A percentile compares a stretch with the other conserved stretches of the same genome.
phyloP scores from a whole-genome alignment of 352 stramenopile genomes.

The Globisporangium spinosum region DNA sequence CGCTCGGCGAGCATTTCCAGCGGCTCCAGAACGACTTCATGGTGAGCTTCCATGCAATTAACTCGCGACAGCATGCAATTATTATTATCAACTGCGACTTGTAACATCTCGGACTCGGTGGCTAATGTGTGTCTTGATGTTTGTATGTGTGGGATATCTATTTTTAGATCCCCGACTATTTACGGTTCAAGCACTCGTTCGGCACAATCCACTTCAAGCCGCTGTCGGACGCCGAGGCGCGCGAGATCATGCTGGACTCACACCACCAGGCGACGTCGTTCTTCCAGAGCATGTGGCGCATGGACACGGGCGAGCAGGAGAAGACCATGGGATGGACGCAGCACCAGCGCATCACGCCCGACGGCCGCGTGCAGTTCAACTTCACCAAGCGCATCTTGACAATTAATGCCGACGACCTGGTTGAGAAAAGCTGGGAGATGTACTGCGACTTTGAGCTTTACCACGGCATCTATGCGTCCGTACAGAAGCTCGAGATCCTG shows the following conservation, averaged over 20 bases:
- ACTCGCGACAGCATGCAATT: not conserved
- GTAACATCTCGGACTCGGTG: not conserved
- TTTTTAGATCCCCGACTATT: slow-evolving; percentile 30
- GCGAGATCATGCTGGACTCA: slow-evolving; percentile 71
- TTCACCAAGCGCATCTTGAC: slow-evolving; percentile 71
- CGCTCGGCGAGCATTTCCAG: slow-evolving; percentile 68
- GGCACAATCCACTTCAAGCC: slow-evolving; percentile 62
- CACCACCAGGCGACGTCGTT: slow-evolving; percentile 67
- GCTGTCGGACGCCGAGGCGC: slow-evolving; percentile 39
- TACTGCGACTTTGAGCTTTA: slow-evolving; percentile 77
- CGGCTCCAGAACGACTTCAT: slow-evolving; percentile 58
- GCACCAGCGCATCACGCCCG: slow-evolving; percentile 58
- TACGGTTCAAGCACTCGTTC: slow-evolving; percentile 36
- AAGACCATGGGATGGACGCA: slow-evolving; percentile 82
- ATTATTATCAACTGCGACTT: not conserved
- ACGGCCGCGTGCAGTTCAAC: slow-evolving; percentile 74
- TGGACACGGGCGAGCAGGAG: slow-evolving; percentile 28
- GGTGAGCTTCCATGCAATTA: slow-evolving; percentile 7
- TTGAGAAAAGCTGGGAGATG: slow-evolving; percentile 78
- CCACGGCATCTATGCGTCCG: slow-evolving; percentile 70
- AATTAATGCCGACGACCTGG: slow-evolving; percentile 58
- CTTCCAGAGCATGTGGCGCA: slow-evolving; percentile 50
- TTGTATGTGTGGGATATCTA: not conserved
- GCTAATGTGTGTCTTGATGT: not conserved
- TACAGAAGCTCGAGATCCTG: slow-evolving; percentile 77